Evolutionary conservation across 2,329 filamentous ascomycete species (phyloP).

Genomic region (Microcyclospora tardicrescens): DNA sequence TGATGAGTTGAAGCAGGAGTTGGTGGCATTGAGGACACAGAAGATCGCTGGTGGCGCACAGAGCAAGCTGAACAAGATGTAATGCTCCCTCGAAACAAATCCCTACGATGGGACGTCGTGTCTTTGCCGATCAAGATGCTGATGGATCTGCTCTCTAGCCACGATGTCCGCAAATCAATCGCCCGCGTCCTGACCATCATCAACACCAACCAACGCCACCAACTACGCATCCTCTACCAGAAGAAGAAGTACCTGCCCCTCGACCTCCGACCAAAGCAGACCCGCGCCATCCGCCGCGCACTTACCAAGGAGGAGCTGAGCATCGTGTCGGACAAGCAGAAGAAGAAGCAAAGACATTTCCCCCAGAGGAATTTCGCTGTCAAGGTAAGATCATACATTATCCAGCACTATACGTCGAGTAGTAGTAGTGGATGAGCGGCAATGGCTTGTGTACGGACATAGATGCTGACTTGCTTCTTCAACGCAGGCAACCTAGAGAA

Average conservation of each 20-base stretch:
- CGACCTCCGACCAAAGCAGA: constrained; percentile 97
- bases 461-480: too few species aligned
- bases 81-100: constrained; percentile 20
- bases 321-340: constrained; percentile 79
- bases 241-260: constrained; percentile 99
- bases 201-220: constrained; percentile 97
- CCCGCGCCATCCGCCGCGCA: constrained; percentile 90
- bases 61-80: constrained; percentile 97
- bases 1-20: constrained; percentile 88
- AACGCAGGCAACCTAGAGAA: too few species aligned
- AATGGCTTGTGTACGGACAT: too few species aligned
- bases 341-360: constrained; percentile 94
- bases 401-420: too few species aligned
- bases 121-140: neutral
- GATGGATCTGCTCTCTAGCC: constrained; percentile 45
- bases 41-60: constrained; percentile 89
- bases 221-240: constrained; percentile 99
- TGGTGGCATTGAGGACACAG: constrained; percentile 92
- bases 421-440: too few species aligned
- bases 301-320: constrained; percentile 84
- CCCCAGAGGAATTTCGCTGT: constrained; percentile 97
- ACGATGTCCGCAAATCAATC: constrained; percentile 99
- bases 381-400: constrained; percentile 52
- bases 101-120: neutral
- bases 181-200: constrained; percentile 98